These are phyloP conservation scores for Silybum marianum DNA, from an alignment of 129 eudicot species.

Conservation along the genomic window DNA sequence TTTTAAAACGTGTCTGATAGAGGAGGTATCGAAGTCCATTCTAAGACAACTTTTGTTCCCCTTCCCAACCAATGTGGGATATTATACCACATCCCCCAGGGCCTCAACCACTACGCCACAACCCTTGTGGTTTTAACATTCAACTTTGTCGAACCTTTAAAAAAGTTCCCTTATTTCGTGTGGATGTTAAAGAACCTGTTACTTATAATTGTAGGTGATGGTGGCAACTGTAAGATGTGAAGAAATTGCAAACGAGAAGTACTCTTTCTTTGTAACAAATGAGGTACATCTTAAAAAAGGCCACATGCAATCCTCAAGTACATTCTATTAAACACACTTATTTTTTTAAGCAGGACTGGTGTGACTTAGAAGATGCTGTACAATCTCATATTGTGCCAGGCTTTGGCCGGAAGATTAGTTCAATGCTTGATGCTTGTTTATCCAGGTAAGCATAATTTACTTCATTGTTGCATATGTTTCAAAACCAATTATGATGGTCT, in stretches of 20 bases:
- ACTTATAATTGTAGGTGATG: conserved; percentile 85
- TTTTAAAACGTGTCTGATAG: too few species aligned
- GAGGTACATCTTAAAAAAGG: conserved; percentile 47
- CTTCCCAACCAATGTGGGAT: too few species aligned
- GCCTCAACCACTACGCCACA: too few species aligned
- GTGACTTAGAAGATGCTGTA: conserved; percentile 70
- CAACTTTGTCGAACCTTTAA: background rate
- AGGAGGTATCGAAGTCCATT: too few species aligned
- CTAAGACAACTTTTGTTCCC: too few species aligned
- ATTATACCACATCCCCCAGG: too few species aligned
- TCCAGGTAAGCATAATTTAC: conserved; percentile 53
- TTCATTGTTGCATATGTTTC: conserved; percentile 8
- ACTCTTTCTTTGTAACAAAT: conserved; percentile 50
- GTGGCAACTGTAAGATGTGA: conserved; percentile 99
- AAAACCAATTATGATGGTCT: background rate
- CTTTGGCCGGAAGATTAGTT: conserved; percentile 88
- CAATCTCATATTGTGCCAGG: conserved; percentile 73
- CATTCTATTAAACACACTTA: background rate
- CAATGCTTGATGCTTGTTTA: conserved; percentile 66
- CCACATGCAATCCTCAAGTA: conserved; percentile 10
- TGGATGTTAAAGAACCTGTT: conserved; percentile 21
- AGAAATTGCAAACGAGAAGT: conserved; percentile 90
- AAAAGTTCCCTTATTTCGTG: background rate
- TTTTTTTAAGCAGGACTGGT: conserved; percentile 67
- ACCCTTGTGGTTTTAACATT: background rate